Evolutionary conservation across 257 asterid species (phyloP).

Genomic region (Hygrophila difformis): DNA sequence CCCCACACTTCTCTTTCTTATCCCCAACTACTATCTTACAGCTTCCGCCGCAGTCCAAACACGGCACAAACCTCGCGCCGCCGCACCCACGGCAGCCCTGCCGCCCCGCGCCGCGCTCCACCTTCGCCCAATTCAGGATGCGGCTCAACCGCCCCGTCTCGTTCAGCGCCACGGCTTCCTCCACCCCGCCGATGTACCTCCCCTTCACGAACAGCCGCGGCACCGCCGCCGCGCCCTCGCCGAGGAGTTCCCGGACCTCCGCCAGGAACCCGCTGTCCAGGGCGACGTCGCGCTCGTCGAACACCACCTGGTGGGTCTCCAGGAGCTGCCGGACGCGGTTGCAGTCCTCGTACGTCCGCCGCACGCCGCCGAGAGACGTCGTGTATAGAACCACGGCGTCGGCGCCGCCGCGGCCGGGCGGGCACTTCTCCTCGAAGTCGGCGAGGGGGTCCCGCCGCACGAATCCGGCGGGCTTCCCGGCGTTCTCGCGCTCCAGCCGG

Average conservation of each 20-base stretch:
- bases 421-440: conserved; percentile 65
- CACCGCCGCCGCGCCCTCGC: conserved; percentile 23
- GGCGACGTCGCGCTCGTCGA: conserved; percentile 82
- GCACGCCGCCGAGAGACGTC: conserved; percentile 80
- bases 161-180: too few relatives aligned
- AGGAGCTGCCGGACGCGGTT: conserved; percentile 48
- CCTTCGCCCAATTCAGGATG: too few relatives aligned
- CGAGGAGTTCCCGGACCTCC: conserved; percentile 53
- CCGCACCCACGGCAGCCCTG: too few relatives aligned
- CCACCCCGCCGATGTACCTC: too few relatives aligned
- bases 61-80: too few relatives aligned
- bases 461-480: conserved; percentile 37
- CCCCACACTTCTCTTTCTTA: conserved; percentile 49
- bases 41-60: too few relatives aligned
- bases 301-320: conserved; percentile 67
- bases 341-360: conserved; percentile 82
- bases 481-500: conserved; percentile 52
- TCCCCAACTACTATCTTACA: conserved; percentile 34
- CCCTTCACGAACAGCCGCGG: too few relatives aligned
- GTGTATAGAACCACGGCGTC: conserved; percentile 79
- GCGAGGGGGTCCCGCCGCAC: conserved; percentile 47
- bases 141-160: too few relatives aligned
- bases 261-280: conserved; percentile 52
- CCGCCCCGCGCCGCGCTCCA: too few relatives aligned
- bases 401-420: conserved; percentile 71